A percentile compares a stretch with the other conserved stretches of the same genome.
phyloP scores from a whole-genome alignment of 2,329 filamentous ascomycete species.

The Fusarium verticillioides region DNA sequence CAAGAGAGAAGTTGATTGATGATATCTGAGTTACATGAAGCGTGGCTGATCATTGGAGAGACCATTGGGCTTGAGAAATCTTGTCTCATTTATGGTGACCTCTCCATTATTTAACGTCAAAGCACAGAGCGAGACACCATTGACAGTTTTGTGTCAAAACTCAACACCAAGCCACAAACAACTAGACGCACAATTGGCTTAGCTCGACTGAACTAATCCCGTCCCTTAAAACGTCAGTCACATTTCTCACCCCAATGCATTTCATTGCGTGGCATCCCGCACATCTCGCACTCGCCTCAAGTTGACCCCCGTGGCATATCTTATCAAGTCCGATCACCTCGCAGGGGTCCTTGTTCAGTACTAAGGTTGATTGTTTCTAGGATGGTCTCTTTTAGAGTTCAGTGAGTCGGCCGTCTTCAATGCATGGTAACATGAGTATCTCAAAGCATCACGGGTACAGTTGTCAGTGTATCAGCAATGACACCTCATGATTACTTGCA shows the following conservation, averaged over 20 bases:
- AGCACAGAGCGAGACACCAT: not conserved
- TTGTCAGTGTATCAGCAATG: conserved; percentile 14
- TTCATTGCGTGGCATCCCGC: conserved; percentile 17
- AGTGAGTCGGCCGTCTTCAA: not conserved
- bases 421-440: not conserved
- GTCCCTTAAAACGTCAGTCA: conserved; percentile 7
- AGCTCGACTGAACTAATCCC: not conserved
- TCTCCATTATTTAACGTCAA: not conserved
- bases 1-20: not conserved
- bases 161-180: not conserved
- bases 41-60: not conserved
- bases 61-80: not conserved
- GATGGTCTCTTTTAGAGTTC: conserved; percentile 13
- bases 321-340: conserved; percentile 31
- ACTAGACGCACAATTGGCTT: conserved; percentile 3
- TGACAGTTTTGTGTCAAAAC: not conserved
- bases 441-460: not conserved
- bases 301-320: conserved; percentile 30
- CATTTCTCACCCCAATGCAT: conserved; percentile 9
- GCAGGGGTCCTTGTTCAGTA: conserved; percentile 15
- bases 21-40: not conserved
- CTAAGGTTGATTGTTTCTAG: not conserved
- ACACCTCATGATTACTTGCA: conserved; percentile 25
- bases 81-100: not conserved
- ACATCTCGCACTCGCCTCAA: conserved; percentile 23